Base-by-base conservation (phyloP, 176 grass and related monocot species). In the Avena sativa region DNA sequence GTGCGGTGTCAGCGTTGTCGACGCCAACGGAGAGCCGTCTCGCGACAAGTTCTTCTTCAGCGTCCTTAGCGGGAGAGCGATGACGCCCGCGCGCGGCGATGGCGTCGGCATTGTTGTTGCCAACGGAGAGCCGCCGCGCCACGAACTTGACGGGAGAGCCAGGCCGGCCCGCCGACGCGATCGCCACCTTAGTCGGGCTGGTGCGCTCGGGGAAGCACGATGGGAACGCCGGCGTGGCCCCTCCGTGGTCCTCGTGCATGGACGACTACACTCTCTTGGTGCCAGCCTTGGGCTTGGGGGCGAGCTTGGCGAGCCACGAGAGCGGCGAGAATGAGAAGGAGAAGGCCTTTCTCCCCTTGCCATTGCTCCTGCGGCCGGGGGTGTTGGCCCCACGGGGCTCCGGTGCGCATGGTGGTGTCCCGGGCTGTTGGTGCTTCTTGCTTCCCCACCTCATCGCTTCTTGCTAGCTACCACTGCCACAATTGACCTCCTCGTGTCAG, bases 291-390 rank as follows among this genome's bases (percentile, higher is more conserved):
- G 84, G 68, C 79, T 78, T 88, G 17, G 62, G n/a, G 43, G 66
- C 69, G 28, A 93, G 30, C 88, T 93, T 97, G 69, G 89, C 65
- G 76, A 97, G 40, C 95, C 95, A 97, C 58, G 87, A 89, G 11
- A 94, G 73, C 13, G 89, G 87, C 0, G 88, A 88, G 63, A 94
- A 92, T 6, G 73, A 97, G 71, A 90, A 89, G 23, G 47, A 60
- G 60, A 50, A 51, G 2, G 66, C 72, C 76, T 74, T 92, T 47
- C 70, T 76, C 44, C 44, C 44, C 80, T 90, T 88, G 50, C 48
- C 40, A 19, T 72, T 73, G 11, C 64, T 12, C 66, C 55, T 55
- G 46, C 52, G 34, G 46, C 36, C 76, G 74, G 48, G 25, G 48
- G 9, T 10, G n/a, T 60, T 71, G 0, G 8, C 51, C 32, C 21